Evolutionary conservation across 1,284 basidiomycete genomes (phyloP), one percentile per base, ranked within the genome.

Genomic region (Sanghuangporus weigelae): DNA sequence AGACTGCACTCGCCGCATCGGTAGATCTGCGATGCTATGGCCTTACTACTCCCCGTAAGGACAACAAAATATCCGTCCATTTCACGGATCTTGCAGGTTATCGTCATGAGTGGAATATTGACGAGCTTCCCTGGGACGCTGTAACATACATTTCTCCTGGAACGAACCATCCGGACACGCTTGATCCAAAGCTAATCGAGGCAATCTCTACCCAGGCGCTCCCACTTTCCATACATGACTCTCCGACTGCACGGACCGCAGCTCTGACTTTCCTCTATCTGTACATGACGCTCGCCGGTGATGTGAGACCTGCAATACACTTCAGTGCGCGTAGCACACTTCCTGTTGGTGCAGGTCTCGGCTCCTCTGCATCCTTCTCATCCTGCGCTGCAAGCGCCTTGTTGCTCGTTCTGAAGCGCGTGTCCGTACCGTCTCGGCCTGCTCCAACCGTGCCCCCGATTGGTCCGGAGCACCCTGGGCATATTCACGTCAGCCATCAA

Each of bases 301-400:
- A 78, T 57, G 74, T 14, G 55, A 91, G 90, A 63, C 87, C 86
- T 7, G 82, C 86, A 0, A 85, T 95, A 74, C 87, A 90, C 63
- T 91, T 96, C 72, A 84, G 88, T 38, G 84, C 90, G 48, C 93
- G 96, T 56, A 91, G 95, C 46, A 92, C 94, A n/a, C 84, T 99
- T 10, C 97, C 97, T n/a, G 91, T 99, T 67, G 92, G 95, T n/a
- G 97, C 97, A 7, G 97, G 97, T 48, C 87, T 99, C 54, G 97
- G 97, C 36, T 98, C 96, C 14, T 98, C 95, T 23, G 97, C 97
- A 1, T 95, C 97, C 7, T 97, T 92, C 77, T 96, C 94, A 4
- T 85, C 89, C 14, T 97, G 95, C 73, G 79, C 93, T 48, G 88
- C 95, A 3, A 88, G 92, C 0, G 80, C 93, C 3, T 79, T 98